Percentiles rank a stretch among this genome's conserved stretches.
These are phyloP conservation scores for Cladosporium sp. DNA, from an alignment of 2,329 filamentous ascomycete species.

Conservation along the genomic window DNA sequence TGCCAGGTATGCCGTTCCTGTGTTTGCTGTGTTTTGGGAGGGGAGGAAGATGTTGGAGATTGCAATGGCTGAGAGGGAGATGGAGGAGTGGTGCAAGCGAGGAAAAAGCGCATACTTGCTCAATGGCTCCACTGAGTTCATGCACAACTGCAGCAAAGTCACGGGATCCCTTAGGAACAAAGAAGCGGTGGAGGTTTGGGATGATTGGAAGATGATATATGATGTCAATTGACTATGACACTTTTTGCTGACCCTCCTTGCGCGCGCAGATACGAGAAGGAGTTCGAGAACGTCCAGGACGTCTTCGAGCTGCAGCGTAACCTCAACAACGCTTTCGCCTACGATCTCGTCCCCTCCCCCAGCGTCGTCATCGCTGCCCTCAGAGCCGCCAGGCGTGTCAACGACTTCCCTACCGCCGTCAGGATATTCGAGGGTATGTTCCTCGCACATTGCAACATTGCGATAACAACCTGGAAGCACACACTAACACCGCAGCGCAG, in stretches of 20 bases:
- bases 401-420: slow-evolving; percentile 97
- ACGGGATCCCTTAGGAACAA: not conserved
- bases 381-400: slow-evolving; percentile 90
- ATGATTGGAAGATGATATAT: not conserved
- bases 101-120: slow-evolving; percentile 21
- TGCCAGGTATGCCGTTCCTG: slow-evolving; percentile 72
- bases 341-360: slow-evolving; percentile 96
- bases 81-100: slow-evolving; percentile 1
- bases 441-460: not conserved
- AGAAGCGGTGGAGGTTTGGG: not conserved
- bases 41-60: not conserved
- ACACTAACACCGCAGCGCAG: slow-evolving; percentile 49
- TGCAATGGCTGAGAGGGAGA: slow-evolving; percentile 15
- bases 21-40: not conserved
- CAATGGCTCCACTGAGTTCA: slow-evolving; percentile 16
- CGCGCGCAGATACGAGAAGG: slow-evolving; percentile 88
- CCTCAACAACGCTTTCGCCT: slow-evolving; percentile 99
- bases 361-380: slow-evolving; percentile 89
- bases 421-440: slow-evolving; percentile 93
- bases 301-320: slow-evolving; percentile 98
- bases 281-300: slow-evolving; percentile 96
- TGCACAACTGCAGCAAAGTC: not conserved
- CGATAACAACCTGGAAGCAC: not conserved
- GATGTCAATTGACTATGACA: not conserved
- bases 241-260: slow-evolving; percentile 7